Conservation (phyloP, 257 asterid species). For the Fraxinus cuspidata region DNA sequence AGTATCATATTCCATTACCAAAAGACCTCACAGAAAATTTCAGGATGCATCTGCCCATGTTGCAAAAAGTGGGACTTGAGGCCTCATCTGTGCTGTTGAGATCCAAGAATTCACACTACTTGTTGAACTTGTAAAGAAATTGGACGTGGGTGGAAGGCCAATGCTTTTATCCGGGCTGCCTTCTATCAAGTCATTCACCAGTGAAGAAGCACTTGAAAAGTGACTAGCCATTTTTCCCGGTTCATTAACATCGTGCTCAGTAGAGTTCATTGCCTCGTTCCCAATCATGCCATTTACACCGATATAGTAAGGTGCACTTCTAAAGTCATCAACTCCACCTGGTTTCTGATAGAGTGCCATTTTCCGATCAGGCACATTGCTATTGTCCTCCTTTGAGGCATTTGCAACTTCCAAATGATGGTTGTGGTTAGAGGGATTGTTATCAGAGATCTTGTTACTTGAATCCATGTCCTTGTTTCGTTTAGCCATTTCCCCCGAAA, state of each 20-base stretch:
- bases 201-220: slow-evolving; percentile 47
- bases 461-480: slow-evolving; percentile 40
- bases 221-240: slow-evolving; percentile 33
- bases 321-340: slow-evolving; percentile 32
- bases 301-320: slow-evolving; percentile 29
- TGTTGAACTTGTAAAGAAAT: slow-evolving; percentile 44
- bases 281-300: slow-evolving; percentile 44
- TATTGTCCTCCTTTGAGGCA: slow-evolving; percentile 28
- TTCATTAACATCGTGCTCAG: slow-evolving; percentile 29
- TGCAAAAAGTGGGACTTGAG: slow-evolving; percentile 73
- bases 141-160: slow-evolving; percentile 34
- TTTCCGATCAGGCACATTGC: slow-evolving; percentile 45
- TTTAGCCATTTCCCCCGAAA: slow-evolving; percentile 78
- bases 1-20: neutral
- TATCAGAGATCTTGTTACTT: slow-evolving; percentile 9
- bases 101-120: slow-evolving; percentile 48
- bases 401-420: slow-evolving; percentile 22
- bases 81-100: slow-evolving; percentile 62
- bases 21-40: slow-evolving; percentile 7
- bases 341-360: slow-evolving; percentile 47
- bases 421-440: slow-evolving; percentile 9
- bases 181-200: slow-evolving; percentile 58
- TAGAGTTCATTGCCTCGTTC: slow-evolving; percentile 26
- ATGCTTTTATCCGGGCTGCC: slow-evolving; percentile 58
- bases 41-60: slow-evolving; percentile 82